phyloP scores from a whole-genome alignment of 768 basidiomycete species.

The Termitomyces eurrhizus region DNA sequence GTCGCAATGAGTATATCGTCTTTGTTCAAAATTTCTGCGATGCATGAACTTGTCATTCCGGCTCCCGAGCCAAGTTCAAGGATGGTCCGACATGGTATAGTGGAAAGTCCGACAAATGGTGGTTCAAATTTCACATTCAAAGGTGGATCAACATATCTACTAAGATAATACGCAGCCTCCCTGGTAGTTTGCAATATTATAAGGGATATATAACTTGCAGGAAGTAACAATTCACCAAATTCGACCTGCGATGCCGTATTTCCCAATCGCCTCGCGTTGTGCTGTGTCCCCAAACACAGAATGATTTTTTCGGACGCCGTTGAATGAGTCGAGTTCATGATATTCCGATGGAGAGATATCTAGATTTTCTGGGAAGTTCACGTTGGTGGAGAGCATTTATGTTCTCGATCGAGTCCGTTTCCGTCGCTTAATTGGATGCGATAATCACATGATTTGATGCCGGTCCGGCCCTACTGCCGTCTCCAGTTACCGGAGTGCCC shows the following conservation, averaged over 20 bases:
- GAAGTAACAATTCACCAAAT: constrained; percentile 55
- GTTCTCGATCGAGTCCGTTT: background rate
- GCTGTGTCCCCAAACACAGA: constrained; percentile 27
- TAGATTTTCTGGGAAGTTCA: constrained; percentile 38
- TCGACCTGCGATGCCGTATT: constrained; percentile 81
- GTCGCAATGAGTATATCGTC: constrained; percentile 56
- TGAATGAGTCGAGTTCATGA: background rate
- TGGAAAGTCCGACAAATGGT: constrained; percentile 31
- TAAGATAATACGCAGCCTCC: constrained; percentile 70
- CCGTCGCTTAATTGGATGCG: background rate
- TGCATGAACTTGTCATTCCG: constrained; percentile 50
- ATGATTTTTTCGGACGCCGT: constrained; percentile 10
- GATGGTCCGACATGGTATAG: constrained; percentile 22
- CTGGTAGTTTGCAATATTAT: constrained; percentile 30
- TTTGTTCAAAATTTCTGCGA: constrained; percentile 31
- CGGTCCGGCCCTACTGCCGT: constrained; percentile 13
- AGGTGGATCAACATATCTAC: constrained; percentile 46
- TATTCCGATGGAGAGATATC: constrained; percentile 30
- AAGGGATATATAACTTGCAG: constrained; percentile 9
- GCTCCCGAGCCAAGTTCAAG: constrained; percentile 83
- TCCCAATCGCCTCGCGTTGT: constrained; percentile 58
- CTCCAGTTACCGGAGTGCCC: background rate
- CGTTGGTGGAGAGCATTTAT: background rate
- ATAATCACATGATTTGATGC: constrained; percentile 14
- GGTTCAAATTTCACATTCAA: constrained; percentile 48